phyloP scores from a whole-genome alignment of 2,329 filamentous ascomycete genomes.

The Grosmannia serpens region DNA sequence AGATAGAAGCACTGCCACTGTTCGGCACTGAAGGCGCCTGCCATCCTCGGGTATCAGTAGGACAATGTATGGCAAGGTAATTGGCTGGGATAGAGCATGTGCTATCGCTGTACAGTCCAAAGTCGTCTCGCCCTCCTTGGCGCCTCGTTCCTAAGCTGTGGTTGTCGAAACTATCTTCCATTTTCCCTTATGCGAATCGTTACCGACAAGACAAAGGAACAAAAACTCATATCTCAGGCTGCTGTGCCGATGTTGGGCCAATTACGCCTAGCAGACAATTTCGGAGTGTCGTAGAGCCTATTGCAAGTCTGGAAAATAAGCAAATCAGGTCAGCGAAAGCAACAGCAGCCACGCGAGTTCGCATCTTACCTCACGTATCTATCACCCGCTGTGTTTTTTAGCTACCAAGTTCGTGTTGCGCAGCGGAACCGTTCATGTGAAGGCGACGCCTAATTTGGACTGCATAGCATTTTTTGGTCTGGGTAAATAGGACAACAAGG shows the following conservation, averaged over 20 bases:
- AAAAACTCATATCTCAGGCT: neutral
- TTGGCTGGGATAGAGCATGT: neutral
- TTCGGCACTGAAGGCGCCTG: neutral
- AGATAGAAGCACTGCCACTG: neutral
- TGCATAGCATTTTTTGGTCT: too few relatives aligned
- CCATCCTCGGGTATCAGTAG: neutral
- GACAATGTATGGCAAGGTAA: neutral
- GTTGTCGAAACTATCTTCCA: neutral
- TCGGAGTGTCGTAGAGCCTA: too few relatives aligned
- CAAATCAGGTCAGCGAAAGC: too few relatives aligned
- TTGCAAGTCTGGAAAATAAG: too few relatives aligned
- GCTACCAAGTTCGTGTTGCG: too few relatives aligned
- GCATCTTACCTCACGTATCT: too few relatives aligned
- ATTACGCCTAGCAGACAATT: too few relatives aligned
- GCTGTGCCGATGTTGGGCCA: neutral
- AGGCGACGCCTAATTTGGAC: too few relatives aligned
- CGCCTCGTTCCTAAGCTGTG: neutral
- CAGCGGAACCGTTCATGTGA: too few relatives aligned
- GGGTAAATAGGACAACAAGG: too few relatives aligned
- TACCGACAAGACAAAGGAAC: neutral
- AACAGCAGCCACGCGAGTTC: too few relatives aligned
- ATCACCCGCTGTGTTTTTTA: too few relatives aligned
- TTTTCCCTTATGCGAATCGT: neutral
- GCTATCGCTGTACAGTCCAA: neutral
- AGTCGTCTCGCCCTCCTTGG: neutral